phyloP scores from a whole-genome alignment of 2,329 filamentous ascomycete genomes.

The Parastagonospora nodorum region DNA sequence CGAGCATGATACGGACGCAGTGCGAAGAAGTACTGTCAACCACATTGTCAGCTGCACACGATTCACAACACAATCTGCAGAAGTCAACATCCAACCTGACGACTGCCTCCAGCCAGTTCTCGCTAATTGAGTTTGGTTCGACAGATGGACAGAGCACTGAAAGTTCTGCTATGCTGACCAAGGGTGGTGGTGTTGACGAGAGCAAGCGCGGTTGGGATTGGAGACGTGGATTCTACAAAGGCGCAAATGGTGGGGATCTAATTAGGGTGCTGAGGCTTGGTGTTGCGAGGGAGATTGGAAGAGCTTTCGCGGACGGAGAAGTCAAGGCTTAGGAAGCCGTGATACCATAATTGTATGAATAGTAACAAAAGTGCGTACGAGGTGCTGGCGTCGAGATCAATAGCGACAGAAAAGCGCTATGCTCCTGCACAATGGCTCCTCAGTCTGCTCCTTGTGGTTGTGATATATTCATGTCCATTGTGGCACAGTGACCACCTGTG shows the following conservation, averaged over 20 bases:
- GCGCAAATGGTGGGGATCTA: constrained; percentile 70
- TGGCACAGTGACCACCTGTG: too few species aligned
- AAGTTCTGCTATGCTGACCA: constrained; percentile 56
- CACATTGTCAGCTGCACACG: constrained; percentile 72
- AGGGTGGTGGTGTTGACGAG: constrained; percentile 37
- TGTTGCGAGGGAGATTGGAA: constrained; percentile 74
- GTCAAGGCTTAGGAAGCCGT: constrained; percentile 43
- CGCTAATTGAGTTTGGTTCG: constrained; percentile 71
- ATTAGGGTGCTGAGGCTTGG: constrained; percentile 73
- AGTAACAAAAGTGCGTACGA: background rate
- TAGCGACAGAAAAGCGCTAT: background rate
- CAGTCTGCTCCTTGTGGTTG: too few species aligned
- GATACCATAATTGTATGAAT: constrained; percentile 7
- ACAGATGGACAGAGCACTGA: constrained; percentile 40
- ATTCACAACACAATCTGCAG: constrained; percentile 54
- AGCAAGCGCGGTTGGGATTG: constrained; percentile 74
- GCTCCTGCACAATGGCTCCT: too few species aligned
- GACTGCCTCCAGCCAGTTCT: constrained; percentile 64
- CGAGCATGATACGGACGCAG: constrained; percentile 71
- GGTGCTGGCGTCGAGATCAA: too few species aligned
- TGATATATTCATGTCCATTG: too few species aligned
- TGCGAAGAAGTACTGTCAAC: constrained; percentile 80
- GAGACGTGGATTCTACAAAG: constrained; percentile 62
- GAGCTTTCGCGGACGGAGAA: constrained; percentile 70
- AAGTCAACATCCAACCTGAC: constrained; percentile 61